Percentiles rank a stretch among this genome's conserved stretches.
phyloP scores from a whole-genome alignment of 2,329 filamentous ascomycete genomes.

The Coniochaeta sp. region DNA sequence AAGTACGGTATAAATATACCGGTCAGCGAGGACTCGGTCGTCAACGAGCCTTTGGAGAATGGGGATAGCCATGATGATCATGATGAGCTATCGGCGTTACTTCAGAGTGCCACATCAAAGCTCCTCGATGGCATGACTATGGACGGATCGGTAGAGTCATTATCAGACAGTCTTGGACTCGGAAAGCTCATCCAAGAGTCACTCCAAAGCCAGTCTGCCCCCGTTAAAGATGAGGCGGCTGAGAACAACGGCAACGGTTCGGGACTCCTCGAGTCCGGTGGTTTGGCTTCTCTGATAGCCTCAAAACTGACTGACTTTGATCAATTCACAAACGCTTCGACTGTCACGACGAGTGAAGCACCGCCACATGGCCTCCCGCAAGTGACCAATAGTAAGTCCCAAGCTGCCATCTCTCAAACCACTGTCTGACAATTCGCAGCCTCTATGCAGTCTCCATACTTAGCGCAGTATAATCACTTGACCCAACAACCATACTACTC shows the following conservation, averaged over 20 bases:
- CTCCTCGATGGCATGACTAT: background rate
- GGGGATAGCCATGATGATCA: background rate
- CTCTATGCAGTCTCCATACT: conserved; percentile 5
- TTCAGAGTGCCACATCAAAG: conserved; percentile 1
- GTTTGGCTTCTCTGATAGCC: conserved; percentile 17
- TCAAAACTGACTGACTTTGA: conserved; percentile 11
- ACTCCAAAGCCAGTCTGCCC: conserved; percentile 5
- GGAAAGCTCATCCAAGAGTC: conserved; percentile 15
- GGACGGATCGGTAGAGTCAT: background rate
- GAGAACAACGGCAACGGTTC: background rate
- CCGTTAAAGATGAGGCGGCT: conserved; percentile 2
- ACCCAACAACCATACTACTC: conserved; percentile 8
- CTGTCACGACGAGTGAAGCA: background rate
- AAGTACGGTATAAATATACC: conserved; percentile 29
- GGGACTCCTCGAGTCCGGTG: conserved; percentile 11
- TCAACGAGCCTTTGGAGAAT: conserved; percentile 9
- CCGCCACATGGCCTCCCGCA: background rate
- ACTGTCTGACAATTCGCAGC: background rate
- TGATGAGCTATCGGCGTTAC: background rate
- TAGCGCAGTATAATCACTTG: conserved; percentile 9
- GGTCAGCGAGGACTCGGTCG: conserved; percentile 17
- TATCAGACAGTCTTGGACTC: conserved; percentile 7
- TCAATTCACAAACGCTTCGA: background rate
- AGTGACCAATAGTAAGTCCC: background rate
- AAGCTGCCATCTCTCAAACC: too few relatives aligned